Percentiles rank a stretch among this genome's conserved stretches.
Conservation (phyloP, 306 rosid genomes). For the Arachis hypogaea region DNA sequence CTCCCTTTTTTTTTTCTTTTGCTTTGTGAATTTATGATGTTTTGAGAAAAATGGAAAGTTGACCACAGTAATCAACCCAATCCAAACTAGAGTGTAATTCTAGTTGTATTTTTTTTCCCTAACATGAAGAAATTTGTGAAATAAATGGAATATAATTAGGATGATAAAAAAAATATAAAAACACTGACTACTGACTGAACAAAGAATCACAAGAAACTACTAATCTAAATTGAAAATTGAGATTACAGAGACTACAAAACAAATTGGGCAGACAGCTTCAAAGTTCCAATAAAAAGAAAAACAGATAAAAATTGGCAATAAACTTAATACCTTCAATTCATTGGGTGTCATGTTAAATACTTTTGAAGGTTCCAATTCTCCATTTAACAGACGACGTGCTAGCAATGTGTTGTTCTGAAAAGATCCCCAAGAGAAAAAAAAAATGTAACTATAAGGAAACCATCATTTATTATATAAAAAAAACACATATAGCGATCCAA, state of each 20-base stretch:
- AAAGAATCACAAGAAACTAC: conserved; percentile 29
- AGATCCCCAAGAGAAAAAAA: conserved; percentile 11
- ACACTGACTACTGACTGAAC: conserved; percentile 15
- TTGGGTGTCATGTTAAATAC: conserved; percentile 79
- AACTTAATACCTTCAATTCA: conserved; percentile 77
- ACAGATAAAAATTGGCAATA: not conserved
- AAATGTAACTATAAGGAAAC: conserved; percentile 27
- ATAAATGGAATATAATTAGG: conserved; percentile 16
- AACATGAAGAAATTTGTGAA: conserved; percentile 9
- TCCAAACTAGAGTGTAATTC: conserved; percentile 24
- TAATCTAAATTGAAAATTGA: conserved; percentile 29
- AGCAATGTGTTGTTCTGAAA: conserved; percentile 64
- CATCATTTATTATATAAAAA: conserved; percentile 13
- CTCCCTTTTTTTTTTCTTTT: no score
- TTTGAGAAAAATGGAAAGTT: not conserved
- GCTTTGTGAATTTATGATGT: no score
- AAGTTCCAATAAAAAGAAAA: not conserved
- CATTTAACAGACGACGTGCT: conserved; percentile 69
- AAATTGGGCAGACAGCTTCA: conserved; percentile 9
- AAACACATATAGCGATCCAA: conserved; percentile 15
- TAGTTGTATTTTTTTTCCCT: not conserved
- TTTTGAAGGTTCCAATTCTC: conserved; percentile 80
- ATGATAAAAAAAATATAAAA: conserved; percentile 9
- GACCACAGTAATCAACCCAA: conserved; percentile 3
- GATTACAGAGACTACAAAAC: not conserved